A percentile compares a stretch with the other conserved stretches of the same genome.
These are phyloP conservation scores for Vitis hybrid DNA, from an alignment of 177 flowering plant genomes.

Conservation along the genomic window DNA sequence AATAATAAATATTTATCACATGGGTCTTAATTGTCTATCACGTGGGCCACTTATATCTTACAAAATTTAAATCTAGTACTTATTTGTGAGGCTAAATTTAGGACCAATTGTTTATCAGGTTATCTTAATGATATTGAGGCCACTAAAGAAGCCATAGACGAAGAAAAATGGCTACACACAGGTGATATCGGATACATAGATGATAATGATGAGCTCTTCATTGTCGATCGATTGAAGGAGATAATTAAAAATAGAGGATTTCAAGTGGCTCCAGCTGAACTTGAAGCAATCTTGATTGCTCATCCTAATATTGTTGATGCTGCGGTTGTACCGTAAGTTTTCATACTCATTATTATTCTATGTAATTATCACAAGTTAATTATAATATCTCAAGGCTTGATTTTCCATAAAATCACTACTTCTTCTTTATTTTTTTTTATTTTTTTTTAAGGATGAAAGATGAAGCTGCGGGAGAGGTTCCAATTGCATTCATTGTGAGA, in stretches of 20 bases:
- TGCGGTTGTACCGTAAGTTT: slow-evolving; percentile 86
- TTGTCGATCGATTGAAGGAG: slow-evolving; percentile 84
- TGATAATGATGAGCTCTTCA: slow-evolving; percentile 84
- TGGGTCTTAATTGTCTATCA: no score
- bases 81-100: no score
- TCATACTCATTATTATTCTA: no score
- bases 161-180: slow-evolving; percentile 85
- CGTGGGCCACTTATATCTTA: no score
- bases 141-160: slow-evolving; percentile 71
- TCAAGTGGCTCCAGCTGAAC: slow-evolving; percentile 96
- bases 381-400: no score
- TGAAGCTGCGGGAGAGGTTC: slow-evolving; percentile 32
- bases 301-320: slow-evolving; percentile 79
- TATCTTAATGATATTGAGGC: slow-evolving; percentile 81
- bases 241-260: slow-evolving; percentile 89
- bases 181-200: slow-evolving; percentile 89
- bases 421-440: no score
- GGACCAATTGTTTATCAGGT: slow-evolving; percentile 26
- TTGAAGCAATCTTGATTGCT: slow-evolving; percentile 69
- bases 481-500: slow-evolving; percentile 67
- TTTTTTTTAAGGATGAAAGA: no score
- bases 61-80: neutral
- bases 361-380: no score
- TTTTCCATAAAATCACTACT: no score
- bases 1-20: no score